These are phyloP conservation scores for Metarhizium rileyi DNA, from an alignment of 2,329 filamentous ascomycete genomes.

Conservation along the genomic window DNA sequence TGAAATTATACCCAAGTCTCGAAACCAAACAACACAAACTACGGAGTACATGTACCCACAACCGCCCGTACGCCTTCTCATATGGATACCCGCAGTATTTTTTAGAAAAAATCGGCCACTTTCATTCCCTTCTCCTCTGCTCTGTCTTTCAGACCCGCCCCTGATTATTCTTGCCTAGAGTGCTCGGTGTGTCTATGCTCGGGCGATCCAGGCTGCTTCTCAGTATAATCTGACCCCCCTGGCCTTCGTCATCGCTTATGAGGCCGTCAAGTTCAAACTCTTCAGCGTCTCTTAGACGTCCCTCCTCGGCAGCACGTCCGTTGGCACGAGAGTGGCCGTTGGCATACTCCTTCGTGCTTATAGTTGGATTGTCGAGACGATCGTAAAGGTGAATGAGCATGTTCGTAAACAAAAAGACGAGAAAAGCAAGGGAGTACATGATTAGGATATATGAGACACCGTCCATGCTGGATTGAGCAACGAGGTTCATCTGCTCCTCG, in stretches of 20 bases:
- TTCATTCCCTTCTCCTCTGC: not conserved
- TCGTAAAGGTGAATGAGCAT: conserved; percentile 82
- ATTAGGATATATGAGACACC: conserved; percentile 91
- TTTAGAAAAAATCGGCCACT: not conserved
- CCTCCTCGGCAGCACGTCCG: conserved; percentile 34
- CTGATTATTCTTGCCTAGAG: conserved; percentile 24
- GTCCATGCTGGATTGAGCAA: conserved; percentile 65
- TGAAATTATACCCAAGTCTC: not conserved
- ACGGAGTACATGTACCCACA: not conserved
- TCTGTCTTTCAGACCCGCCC: conserved; percentile 15
- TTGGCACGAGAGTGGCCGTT: conserved; percentile 26
- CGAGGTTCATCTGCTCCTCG: conserved; percentile 84
- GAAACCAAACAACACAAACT: not conserved
- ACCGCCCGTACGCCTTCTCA: not conserved
- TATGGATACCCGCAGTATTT: not conserved
- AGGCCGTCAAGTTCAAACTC: conserved; percentile 90
- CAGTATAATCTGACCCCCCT: conserved; percentile 31
- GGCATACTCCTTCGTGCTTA: conserved; percentile 25
- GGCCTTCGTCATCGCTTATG: conserved; percentile 80
- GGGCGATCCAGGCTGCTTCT: conserved; percentile 20
- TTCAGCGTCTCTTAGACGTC: conserved; percentile 66
- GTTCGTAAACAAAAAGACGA: conserved; percentile 84
- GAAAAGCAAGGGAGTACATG: conserved; percentile 78
- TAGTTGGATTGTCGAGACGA: conserved; percentile 35
- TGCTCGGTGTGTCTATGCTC: conserved; percentile 33